Conservation (phyloP, 192 early-diverging fungal genomes). For the Rhizophagus clarus region DNA sequence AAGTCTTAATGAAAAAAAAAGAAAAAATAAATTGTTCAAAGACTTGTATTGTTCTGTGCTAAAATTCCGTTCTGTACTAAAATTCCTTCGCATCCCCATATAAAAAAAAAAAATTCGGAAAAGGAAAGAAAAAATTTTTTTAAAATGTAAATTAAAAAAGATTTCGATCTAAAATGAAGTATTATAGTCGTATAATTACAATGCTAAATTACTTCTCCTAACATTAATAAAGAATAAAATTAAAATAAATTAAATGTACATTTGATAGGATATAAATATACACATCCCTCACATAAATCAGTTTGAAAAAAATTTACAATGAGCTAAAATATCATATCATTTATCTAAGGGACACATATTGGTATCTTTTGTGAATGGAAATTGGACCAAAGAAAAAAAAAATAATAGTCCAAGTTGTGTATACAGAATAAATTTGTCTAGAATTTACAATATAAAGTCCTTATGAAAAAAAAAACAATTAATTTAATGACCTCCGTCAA, state of each 20-base stretch:
- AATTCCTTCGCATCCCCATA: too few species aligned
- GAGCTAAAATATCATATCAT: neutral
- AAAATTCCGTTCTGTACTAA: too few species aligned
- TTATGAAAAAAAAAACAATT: neutral
- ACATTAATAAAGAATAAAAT: neutral
- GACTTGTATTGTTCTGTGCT: too few species aligned
- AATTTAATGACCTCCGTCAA: neutral
- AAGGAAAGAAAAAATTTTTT: too few species aligned
- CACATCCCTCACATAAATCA: neutral
- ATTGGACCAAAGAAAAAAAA: neutral
- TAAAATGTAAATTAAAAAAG: neutral
- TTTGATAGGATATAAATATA: neutral
- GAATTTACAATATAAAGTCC: neutral
- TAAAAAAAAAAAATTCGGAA: too few species aligned
- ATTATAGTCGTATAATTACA: neutral
- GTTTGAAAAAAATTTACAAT: neutral
- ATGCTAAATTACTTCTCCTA: neutral
- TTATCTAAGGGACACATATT: neutral
- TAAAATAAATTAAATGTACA: neutral
- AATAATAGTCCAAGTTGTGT: neutral
- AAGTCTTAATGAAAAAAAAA: too few species aligned
- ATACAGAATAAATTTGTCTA: neutral
- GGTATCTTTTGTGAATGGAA: neutral
- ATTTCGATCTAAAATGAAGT: neutral
- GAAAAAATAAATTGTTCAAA: too few species aligned